These are phyloP conservation scores for Penicillium griseofulvum DNA, from an alignment of 2,329 filamentous ascomycete species.

Conservation along the genomic window DNA sequence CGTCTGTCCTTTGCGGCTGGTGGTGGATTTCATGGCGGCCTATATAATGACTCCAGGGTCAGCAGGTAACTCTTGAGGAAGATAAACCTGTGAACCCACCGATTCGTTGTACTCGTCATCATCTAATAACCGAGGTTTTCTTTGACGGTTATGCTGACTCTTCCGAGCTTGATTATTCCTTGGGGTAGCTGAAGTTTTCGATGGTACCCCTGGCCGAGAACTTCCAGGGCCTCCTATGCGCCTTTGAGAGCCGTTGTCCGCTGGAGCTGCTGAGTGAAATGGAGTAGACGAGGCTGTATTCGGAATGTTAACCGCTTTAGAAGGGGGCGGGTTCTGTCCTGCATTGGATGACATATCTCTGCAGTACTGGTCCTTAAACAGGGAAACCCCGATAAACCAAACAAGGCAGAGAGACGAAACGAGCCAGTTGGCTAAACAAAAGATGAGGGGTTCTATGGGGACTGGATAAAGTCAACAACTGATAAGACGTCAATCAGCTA, in stretches of 20 bases:
- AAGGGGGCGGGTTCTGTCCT: conserved; percentile 35
- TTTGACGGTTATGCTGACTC: conserved; percentile 81
- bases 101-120: conserved; percentile 86
- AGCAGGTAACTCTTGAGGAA: conserved; percentile 12
- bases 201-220: conserved; percentile 40
- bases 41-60: conserved; percentile 25
- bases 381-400: not conserved
- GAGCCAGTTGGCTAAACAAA: not conserved
- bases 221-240: conserved; percentile 42
- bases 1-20: conserved; percentile 82
- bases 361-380: not conserved
- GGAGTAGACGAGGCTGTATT: conserved; percentile 34
- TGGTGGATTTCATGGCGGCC: conserved; percentile 63
- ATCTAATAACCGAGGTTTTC: conserved; percentile 69
- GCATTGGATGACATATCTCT: conserved; percentile 42
- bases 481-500: conserved; percentile 16
- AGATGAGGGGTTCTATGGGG: conserved; percentile 1
- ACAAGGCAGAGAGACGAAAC: not conserved
- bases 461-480: conserved; percentile 5
- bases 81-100: conserved; percentile 48
- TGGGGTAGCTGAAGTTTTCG: conserved; percentile 37
- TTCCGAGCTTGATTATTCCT: conserved; percentile 73
- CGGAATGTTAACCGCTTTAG: conserved; percentile 41
- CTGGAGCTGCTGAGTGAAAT: conserved; percentile 31
- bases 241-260: conserved; percentile 40